Base-by-base conservation (phyloP, 495 filamentous ascomycete genomes). In the Penicillium longicatenatum region DNA sequence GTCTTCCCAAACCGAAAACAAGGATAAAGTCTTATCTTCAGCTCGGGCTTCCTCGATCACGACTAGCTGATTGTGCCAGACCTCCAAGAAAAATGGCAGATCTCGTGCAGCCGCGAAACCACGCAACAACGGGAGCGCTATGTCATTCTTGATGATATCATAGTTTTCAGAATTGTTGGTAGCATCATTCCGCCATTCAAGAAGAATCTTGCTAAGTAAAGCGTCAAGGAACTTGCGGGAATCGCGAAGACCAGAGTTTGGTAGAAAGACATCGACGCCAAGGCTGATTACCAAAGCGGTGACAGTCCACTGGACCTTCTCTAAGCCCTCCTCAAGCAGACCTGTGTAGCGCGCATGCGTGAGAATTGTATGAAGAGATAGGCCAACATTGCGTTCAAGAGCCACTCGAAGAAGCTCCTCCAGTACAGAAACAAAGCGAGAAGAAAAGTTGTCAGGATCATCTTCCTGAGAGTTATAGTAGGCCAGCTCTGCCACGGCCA, bases 241-340 rank as follows among this genome's bases (percentile, higher is more conserved):
- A 56, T 76, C 71, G n/a, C 61, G 60, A 14, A 80, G 55, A 3
- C 77, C 77, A 1, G 77, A 79, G 45, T 78, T 80, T n/a, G 77
- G 77, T 29, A 90, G 70, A 61, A 91, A 91, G 11, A 89, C 80
- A 64, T 91, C 86, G 3, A 84, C 78, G 55, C 90, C 87, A 19
- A 89, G 80, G 41, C 84, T 77, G 16, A 90, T 73, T 11, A 88
- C 72, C 48, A 84, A 74, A 21, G 83, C 76, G 4, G 90, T 70
- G 8, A 92, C 63, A 21, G 67, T 72, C 89, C 89, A 92, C 42
- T 87, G 75, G 8, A 79, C 77, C 26, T 76, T 62, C 20, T 70
- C 58, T 4, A 75, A 49, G 0, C 69, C 68, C 41, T 72, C 66
- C 45, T 71, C 70, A 16, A 75, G 62, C 20, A 84, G 60, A 42